A percentile compares a stretch with the other conserved stretches of the same genome.
These are phyloP conservation scores for Begonia loranthoides DNA, from an alignment of 306 rosid genomes.

Conservation along the genomic window DNA sequence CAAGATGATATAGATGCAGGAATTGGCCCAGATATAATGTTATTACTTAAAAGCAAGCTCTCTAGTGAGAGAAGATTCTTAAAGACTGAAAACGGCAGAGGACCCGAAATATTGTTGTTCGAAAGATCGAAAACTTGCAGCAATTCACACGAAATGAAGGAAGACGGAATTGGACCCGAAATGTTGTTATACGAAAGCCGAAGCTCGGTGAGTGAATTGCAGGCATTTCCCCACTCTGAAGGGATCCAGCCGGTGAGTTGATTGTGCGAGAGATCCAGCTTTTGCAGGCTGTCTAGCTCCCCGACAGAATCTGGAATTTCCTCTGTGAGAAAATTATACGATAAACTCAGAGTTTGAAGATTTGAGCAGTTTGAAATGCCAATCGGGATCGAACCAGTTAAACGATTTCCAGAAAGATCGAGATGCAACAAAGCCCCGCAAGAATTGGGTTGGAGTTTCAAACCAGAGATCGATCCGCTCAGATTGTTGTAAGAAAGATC, in stretches of 20 bases:
- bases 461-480: conserved; percentile 57
- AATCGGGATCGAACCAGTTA: conserved; percentile 50
- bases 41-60: conserved; percentile 64
- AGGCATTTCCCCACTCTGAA: conserved; percentile 49
- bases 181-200: conserved; percentile 63
- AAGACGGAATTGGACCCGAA: conserved; percentile 53
- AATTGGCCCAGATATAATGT: conserved; percentile 53
- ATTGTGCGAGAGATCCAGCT: conserved; percentile 67
- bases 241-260: conserved; percentile 89
- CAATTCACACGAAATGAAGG: conserved; percentile 58
- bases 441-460: conserved; percentile 29
- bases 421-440: conserved; percentile 53
- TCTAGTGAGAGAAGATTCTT: conserved; percentile 48
- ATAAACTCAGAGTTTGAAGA: conserved; percentile 43
- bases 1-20: conserved; percentile 76
- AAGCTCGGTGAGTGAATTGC: conserved; percentile 60
- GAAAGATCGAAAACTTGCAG: conserved; percentile 63
- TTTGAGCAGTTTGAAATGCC: conserved; percentile 63
- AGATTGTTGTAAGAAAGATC: conserved; percentile 76
- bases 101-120: conserved; percentile 81
- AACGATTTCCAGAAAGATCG: conserved; percentile 54
- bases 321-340: conserved; percentile 41
- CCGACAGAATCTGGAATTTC: conserved; percentile 69
- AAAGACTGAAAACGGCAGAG: conserved; percentile 45
- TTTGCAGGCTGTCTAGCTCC: conserved; percentile 39